Conservation (phyloP, 169 alveolate species). For the Fabrea salina region DNA sequence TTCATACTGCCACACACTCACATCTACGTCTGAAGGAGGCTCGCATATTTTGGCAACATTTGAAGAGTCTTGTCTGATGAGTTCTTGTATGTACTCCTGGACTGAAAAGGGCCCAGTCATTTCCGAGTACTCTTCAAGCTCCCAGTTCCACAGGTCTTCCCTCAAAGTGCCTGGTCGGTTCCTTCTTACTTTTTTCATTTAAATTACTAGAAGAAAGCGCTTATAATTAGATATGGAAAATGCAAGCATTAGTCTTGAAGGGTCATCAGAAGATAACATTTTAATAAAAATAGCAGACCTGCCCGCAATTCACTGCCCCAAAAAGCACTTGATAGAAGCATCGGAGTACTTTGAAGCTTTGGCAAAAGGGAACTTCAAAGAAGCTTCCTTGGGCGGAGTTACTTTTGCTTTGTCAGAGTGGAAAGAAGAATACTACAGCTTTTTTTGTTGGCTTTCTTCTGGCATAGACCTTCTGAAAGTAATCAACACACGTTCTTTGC, state of each 20-base stretch:
- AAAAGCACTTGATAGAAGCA: background rate
- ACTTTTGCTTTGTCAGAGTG: background rate
- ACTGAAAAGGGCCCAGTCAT: conserved; percentile 85
- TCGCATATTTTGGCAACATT: conserved; percentile 71
- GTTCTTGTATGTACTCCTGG: conserved; percentile 82
- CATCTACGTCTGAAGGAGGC: conserved; percentile 81
- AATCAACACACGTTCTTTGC: background rate
- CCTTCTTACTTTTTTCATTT: conserved; percentile 47
- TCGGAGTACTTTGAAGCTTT: conserved; percentile 15
- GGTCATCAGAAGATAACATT: background rate
- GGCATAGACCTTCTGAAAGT: conserved; percentile 12
- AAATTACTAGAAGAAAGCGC: no score
- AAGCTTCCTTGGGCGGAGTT: background rate
- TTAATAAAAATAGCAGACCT: background rate
- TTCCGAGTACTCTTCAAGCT: conserved; percentile 71
- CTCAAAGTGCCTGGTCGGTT: conserved; percentile 80
- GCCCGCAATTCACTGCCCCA: background rate
- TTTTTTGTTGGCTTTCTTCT: conserved; percentile 13
- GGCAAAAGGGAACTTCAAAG: background rate
- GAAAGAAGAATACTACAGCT: conserved; percentile 1
- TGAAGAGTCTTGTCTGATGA: conserved; percentile 77
- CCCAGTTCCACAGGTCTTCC: conserved; percentile 79
- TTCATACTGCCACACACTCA: conserved; percentile 86
- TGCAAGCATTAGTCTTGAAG: no score
- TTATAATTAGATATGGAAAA: no score